These are phyloP conservation scores for Aspergillus sp. DNA, from an alignment of 2,329 filamentous ascomycete genomes.

Conservation along the genomic window DNA sequence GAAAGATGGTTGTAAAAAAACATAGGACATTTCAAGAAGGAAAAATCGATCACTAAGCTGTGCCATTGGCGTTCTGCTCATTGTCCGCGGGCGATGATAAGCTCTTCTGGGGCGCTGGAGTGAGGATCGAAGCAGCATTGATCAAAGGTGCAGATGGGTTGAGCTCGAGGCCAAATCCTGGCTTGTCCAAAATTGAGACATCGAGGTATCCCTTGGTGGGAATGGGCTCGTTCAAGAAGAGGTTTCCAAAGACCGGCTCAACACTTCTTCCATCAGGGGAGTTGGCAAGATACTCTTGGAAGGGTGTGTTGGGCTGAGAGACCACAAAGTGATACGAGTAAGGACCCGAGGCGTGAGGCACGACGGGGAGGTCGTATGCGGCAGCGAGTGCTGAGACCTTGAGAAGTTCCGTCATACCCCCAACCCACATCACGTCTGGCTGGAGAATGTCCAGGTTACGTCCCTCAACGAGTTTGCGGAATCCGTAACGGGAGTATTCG, in stretches of 20 bases:
- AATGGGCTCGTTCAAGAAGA: slow-evolving; percentile 88
- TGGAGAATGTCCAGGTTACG: slow-evolving; percentile 92
- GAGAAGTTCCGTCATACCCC: slow-evolving; percentile 85
- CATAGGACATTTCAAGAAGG: too few relatives aligned
- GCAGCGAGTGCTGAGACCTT: slow-evolving; percentile 84
- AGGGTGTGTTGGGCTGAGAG: slow-evolving; percentile 86
- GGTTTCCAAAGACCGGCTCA: slow-evolving; percentile 82
- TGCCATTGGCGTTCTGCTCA: slow-evolving; percentile 17
- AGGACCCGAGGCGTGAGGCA: slow-evolving; percentile 88
- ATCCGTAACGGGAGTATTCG: slow-evolving; percentile 90
- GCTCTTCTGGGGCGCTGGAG: slow-evolving; percentile 53
- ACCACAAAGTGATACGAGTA: slow-evolving; percentile 97
- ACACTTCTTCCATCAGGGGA: slow-evolving; percentile 87
- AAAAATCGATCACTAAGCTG: too few relatives aligned
- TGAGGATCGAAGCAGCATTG: slow-evolving; percentile 67
- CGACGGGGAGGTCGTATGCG: slow-evolving; percentile 89
- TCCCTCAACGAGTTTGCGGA: slow-evolving; percentile 87
- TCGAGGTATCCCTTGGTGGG: slow-evolving; percentile 78
- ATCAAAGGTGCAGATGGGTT: slow-evolving; percentile 79
- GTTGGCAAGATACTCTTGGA: slow-evolving; percentile 94
- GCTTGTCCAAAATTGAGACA: slow-evolving; percentile 75
- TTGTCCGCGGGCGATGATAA: slow-evolving; percentile 32
- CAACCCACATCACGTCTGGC: slow-evolving; percentile 97
- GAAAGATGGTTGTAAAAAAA: too few relatives aligned
- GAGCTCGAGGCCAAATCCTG: slow-evolving; percentile 83